These are phyloP conservation scores for Malus hybrid DNA, from an alignment of 331 rosid species.

Conservation along the genomic window DNA sequence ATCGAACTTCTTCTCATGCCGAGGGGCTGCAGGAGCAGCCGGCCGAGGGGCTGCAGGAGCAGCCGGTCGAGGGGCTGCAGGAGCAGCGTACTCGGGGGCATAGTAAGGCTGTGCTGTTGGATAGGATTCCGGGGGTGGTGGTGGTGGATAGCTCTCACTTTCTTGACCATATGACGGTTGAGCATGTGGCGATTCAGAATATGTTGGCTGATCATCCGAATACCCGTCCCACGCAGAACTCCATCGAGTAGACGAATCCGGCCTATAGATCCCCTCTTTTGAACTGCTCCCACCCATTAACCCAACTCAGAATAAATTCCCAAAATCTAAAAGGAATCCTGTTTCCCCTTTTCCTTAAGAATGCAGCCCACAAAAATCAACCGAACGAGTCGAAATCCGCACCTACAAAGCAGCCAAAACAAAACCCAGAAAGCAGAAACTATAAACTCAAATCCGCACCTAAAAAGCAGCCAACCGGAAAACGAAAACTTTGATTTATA, in stretches of 20 bases:
- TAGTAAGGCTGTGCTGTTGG: conserved; percentile 4
- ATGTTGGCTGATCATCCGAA: conserved; percentile 5
- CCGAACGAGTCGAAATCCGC: conserved; percentile 11
- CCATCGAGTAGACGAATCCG: conserved; percentile 36
- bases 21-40: conserved; percentile 17
- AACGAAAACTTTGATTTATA: too few species aligned
- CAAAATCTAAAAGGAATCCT: neutral
- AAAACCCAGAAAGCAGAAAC: neutral
- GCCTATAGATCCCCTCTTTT: conserved; percentile 41
- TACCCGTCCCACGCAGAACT: conserved; percentile 37
- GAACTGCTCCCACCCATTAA: conserved; percentile 79
- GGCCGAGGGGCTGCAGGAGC: neutral
- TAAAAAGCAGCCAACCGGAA: too few species aligned
- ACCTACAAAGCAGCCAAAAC: neutral
- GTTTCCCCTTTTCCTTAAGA: conserved; percentile 5
- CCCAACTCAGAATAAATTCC: conserved; percentile 8
- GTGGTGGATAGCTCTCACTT: conserved; percentile 16
- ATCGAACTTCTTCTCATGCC: conserved; percentile 36
- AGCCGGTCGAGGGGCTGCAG: conserved; percentile 13
- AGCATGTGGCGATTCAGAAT: neutral
- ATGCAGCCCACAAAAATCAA: conserved; percentile 1
- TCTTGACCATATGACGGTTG: conserved; percentile 15
- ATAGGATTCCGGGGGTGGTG: conserved; percentile 22
- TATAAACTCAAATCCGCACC: neutral
- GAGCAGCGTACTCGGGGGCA: conserved; percentile 19